Base-by-base conservation (phyloP, 192 early-diverging fungal species). In the Backusella tarrabulga region DNA sequence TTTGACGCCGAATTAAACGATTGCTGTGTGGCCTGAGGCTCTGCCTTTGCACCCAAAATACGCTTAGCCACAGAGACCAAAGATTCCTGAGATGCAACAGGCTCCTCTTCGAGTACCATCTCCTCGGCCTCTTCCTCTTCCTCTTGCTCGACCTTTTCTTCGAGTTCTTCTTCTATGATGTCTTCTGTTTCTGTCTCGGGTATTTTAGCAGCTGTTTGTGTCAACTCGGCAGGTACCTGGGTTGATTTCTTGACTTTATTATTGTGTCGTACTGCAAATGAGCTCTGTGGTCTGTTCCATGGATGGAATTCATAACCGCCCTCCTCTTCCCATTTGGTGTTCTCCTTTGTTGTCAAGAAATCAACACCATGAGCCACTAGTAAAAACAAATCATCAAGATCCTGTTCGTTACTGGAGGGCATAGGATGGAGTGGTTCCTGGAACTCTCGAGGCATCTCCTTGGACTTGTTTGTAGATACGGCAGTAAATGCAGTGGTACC, bases 241-340 rank as follows among this genome's bases (percentile, higher is more conserved):
- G 11, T 29, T 29, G 21, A 2, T 0, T 63, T 63, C 3, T 63
- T 63, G 26, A 29, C 9, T 14, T 63, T 63, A 4, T 63, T 12
- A 14, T 63, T 11, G 11, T 72, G n/a, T 72, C 56, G 44, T 6
- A 70, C 71, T 17, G 77, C 69, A 74, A 79, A 79, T 12, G 72
- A 74, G 19, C 77, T 34, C n/a, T 77, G 54, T 7, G 75, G 35
- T 72, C 74, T 44, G 42, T 78, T 77, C 76, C 77, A 76, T 29
- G 77, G 76, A 73, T 75, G 80, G n/a, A 78, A 76, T 36, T 68
- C 60, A 68, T 76, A 78, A 1, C 80, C 73, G 21, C 74, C 80
- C 26, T 82, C 80, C 42, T 78, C 77, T 70, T 78, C 77, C 80
- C 80, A 82, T 73, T 77, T 73, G 1, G 80, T 75, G 34, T 72